These are phyloP conservation scores for Nakaseomyces uthaithaninus DNA, from an alignment of 1,139 yeast genomes.

Conservation along the genomic window DNA sequence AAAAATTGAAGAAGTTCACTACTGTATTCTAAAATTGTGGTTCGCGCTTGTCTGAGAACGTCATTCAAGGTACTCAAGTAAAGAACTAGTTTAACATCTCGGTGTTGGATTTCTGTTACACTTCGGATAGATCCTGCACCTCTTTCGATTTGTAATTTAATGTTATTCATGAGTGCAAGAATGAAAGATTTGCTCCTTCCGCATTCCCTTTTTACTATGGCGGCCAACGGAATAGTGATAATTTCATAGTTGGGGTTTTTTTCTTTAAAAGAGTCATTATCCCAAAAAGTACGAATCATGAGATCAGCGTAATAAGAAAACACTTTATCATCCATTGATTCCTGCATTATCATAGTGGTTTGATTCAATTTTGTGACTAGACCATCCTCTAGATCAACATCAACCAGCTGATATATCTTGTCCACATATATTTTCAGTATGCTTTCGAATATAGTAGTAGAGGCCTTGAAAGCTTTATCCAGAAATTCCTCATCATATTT, in stretches of 20 bases:
- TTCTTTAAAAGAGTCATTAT: conserved; percentile 48
- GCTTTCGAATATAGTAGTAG: conserved; percentile 58
- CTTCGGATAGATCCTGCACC: conserved; percentile 78
- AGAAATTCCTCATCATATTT: conserved; percentile 41
- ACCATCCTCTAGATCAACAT: conserved; percentile 59
- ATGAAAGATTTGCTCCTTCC: conserved; percentile 34
- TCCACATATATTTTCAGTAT: conserved; percentile 52
- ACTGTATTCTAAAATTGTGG: conserved; percentile 39
- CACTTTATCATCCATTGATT: conserved; percentile 60
- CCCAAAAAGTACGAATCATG: conserved; percentile 52
- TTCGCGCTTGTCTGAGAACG: conserved; percentile 61
- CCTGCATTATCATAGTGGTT: conserved; percentile 57
- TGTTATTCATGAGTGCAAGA: conserved; percentile 30
- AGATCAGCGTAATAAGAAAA: conserved; percentile 35
- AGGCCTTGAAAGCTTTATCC: conserved; percentile 55
- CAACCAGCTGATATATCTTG: conserved; percentile 57
- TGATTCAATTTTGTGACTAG: conserved; percentile 45
- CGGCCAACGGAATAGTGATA: conserved; percentile 58
- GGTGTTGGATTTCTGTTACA: conserved; percentile 58
- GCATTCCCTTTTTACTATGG: conserved; percentile 50
- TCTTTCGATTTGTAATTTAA: conserved; percentile 64
- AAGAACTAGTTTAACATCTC: conserved; percentile 74
- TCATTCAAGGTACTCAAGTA: conserved; percentile 65
- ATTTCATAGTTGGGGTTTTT: conserved; percentile 30
- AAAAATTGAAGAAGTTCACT: conserved; percentile 46